A percentile compares a stretch with the other conserved stretches of the same genome.
Evolutionary conservation across 164 flowering plant genomes (phyloP).

Genomic region (Vitis amurensis): DNA sequence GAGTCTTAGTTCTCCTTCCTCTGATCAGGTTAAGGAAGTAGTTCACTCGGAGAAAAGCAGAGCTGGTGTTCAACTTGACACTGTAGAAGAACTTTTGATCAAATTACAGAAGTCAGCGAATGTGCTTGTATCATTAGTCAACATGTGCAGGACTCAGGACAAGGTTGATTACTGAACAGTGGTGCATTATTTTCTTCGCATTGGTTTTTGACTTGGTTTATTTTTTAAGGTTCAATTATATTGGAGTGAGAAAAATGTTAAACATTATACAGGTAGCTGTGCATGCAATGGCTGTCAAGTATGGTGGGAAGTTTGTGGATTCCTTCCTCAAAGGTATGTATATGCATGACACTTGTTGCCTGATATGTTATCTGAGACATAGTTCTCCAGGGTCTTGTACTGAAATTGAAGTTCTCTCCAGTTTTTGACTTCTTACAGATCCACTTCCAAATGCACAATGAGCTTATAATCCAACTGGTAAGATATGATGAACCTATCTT

Average conservation of each 20-base stretch:
- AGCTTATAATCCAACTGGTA: conserved; percentile 64
- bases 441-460: conserved; percentile 54
- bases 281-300: conserved; percentile 77
- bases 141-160: conserved; percentile 64
- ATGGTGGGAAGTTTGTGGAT: conserved; percentile 84
- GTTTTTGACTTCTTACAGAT: conserved; percentile 70
- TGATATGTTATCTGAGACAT: neutral
- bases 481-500: conserved; percentile 7
- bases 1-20: neutral
- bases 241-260: neutral
- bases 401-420: conserved; percentile 35
- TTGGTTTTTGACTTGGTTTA: neutral
- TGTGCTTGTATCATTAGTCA: conserved; percentile 70
- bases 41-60: conserved; percentile 33
- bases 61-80: conserved; percentile 35
- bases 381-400: conserved; percentile 5
- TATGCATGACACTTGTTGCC: neutral
- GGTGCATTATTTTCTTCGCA: neutral
- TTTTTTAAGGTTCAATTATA: neutral
- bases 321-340: conserved; percentile 72
- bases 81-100: conserved; percentile 37
- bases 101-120: conserved; percentile 54
- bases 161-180: conserved; percentile 46
- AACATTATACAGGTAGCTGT: conserved; percentile 48
- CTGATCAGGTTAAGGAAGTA: conserved; percentile 62